Conservation (phyloP, 2,329 filamentous ascomycete species). For the Fusarium tjaetaba region DNA sequence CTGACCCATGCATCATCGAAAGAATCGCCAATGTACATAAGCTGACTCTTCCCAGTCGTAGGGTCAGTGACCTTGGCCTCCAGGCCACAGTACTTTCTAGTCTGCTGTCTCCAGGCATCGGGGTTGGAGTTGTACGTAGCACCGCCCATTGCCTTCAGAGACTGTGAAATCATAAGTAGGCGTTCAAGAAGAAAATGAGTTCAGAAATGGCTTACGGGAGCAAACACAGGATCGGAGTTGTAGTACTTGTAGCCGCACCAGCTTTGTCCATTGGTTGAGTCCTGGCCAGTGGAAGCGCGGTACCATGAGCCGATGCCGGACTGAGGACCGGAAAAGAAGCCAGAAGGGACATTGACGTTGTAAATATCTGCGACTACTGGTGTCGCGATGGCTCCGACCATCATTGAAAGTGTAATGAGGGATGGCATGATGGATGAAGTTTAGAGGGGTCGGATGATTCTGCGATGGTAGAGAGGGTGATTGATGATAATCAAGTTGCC, state of each 20-base stretch:
- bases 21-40: background rate
- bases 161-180: background rate
- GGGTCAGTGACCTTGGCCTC: background rate
- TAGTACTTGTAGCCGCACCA: background rate
- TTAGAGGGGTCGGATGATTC: fast-evolving
- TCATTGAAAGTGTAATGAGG: background rate
- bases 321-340: background rate
- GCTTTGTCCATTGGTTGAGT: background rate
- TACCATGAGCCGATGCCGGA: background rate
- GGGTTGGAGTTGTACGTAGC: background rate
- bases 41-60: background rate
- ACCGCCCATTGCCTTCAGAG: background rate
- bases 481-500: too few species aligned
- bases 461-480: too few species aligned
- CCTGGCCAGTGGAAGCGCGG: background rate
- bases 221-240: background rate
- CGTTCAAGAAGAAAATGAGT: fast-evolving
- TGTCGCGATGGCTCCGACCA: background rate
- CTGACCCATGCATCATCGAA: background rate
- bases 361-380: background rate
- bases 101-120: background rate
- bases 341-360: background rate
- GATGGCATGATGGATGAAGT: background rate
- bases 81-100: background rate
- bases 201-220: background rate